Base-by-base conservation (phyloP, 148 eudicot species). In the Fagopyrum tataricum region DNA sequence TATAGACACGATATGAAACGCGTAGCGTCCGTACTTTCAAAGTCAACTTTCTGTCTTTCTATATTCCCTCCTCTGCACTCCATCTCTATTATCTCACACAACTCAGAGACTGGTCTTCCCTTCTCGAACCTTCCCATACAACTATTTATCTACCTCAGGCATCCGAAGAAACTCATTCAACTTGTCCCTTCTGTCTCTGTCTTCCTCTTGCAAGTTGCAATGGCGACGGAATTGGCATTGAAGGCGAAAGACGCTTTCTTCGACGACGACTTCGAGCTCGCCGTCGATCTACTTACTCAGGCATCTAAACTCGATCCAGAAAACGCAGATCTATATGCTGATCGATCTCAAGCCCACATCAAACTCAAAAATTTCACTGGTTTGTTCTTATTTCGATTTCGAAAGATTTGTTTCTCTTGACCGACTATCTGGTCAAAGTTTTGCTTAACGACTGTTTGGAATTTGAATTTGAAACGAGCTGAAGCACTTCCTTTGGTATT, bases 191-290 rank as follows among this genome's bases (percentile, higher is more conserved):
- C 46, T 31, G 44, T 26, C 59, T 18, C 74, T 53, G 21, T 40
- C 64, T 52, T 23, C 48, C 55, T 72, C 73, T 10, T 24, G 44
- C 46, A 49, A 18, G 41, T 31, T 48, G 24, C 62, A 72, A 74
- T 74, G 93, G 89, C 93, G 83, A 76, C 86, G 15, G 97, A 88
- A 83, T 85, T 84, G 47, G 88, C 79, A 53, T 78, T 26, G 73
- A 86, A 78, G 75, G 99, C 99, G 0, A 92, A 88, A 44, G 97
- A 89, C 74, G 99, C 99, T 0, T 96, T 92, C 85, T 84, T 96
- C 55, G 99, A 96, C 74, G 99, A 96, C 86, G 94, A 96, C 88
- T 96, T 90, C 78, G 91, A 96, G 71, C 83, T 90, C 43, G 99
- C 99, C 81, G 92, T 86, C 72, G 96, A 92, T 70, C 87, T 90